Evolutionary conservation across 2,329 filamentous ascomycete genomes (phyloP).

Genomic region (Lithohypha guttulata): DNA sequence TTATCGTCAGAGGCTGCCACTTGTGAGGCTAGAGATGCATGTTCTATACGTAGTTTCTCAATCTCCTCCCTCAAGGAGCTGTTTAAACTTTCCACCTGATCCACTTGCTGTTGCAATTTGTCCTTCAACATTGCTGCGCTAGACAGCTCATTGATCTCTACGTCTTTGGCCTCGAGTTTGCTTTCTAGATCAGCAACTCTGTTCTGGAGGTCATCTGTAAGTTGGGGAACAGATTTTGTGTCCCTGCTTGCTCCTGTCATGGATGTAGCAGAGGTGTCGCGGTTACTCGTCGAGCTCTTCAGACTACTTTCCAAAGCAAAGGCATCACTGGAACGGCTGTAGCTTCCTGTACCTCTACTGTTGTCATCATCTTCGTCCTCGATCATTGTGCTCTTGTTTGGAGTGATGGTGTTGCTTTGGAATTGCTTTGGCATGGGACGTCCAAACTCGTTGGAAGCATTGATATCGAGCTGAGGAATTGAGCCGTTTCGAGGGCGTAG

Average conservation of each 20-base stretch:
- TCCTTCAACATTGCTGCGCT: slow-evolving; percentile 58
- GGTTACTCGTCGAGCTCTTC: slow-evolving; percentile 30
- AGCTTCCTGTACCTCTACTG: slow-evolving; percentile 36
- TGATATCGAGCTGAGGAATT: slow-evolving; percentile 12
- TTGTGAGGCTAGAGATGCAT: neutral
- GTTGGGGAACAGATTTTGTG: slow-evolving; percentile 69
- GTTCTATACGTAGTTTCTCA: slow-evolving; percentile 29
- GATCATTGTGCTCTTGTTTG: slow-evolving; percentile 95
- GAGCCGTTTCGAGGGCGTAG: slow-evolving; percentile 33
- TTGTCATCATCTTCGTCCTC: slow-evolving; percentile 76
- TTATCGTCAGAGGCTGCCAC: slow-evolving; percentile 31
- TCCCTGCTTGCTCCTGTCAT: slow-evolving; percentile 40
- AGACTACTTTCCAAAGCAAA: slow-evolving; percentile 48
- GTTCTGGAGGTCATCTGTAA: slow-evolving; percentile 62
- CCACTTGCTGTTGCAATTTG: slow-evolving; percentile 68
- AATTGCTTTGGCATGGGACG: slow-evolving; percentile 79
- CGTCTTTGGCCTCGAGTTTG: slow-evolving; percentile 58
- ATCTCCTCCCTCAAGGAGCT: slow-evolving; percentile 55
- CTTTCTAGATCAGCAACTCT: slow-evolving; percentile 64
- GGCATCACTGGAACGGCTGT: slow-evolving; percentile 50
- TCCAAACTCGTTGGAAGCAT: slow-evolving; percentile 48
- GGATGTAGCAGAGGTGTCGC: slow-evolving; percentile 39
- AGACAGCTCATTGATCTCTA: slow-evolving; percentile 41
- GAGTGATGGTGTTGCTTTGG: slow-evolving; percentile 90
- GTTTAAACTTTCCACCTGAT: slow-evolving; percentile 49